These are phyloP conservation scores for Raphanus raphanistrum DNA, from an alignment of 345 rosid species.

Conservation along the genomic window DNA sequence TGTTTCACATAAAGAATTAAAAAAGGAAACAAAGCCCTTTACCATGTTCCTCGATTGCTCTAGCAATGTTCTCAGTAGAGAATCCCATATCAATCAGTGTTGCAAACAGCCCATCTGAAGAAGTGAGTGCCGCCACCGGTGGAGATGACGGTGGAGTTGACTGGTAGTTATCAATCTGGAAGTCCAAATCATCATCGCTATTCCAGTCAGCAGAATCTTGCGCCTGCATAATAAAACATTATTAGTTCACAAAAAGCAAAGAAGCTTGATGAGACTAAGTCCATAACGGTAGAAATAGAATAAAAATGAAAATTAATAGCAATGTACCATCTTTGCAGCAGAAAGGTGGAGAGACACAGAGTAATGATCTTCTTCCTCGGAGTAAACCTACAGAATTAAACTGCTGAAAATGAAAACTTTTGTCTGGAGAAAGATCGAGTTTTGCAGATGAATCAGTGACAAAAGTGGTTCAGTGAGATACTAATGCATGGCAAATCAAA, in stretches of 20 bases:
- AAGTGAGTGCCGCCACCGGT: not conserved
- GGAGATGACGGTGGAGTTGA: conserved; percentile 14
- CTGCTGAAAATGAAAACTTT: not conserved
- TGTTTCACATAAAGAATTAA: not conserved
- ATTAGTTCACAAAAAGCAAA: not conserved
- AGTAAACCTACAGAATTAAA: conserved; percentile 10
- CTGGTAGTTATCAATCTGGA: conserved; percentile 34
- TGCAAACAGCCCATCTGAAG: conserved; percentile 27
- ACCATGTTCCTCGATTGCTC: conserved; percentile 37
- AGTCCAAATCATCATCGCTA: conserved; percentile 22
- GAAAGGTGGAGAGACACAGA: not conserved
- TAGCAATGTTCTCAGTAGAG: conserved; percentile 20
- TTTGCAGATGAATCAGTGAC: not conserved
- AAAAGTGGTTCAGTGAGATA: not conserved
- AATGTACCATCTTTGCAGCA: conserved; percentile 29
- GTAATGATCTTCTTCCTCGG: not conserved
- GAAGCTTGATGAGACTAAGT: not conserved
- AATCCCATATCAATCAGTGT: conserved; percentile 32
- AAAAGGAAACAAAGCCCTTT: not conserved
- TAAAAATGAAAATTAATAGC: not conserved
- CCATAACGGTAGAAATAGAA: not conserved
- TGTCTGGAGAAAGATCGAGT: not conserved
- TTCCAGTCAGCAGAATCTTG: conserved; percentile 33
- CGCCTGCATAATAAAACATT: conserved; percentile 16
- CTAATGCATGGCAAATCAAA: conserved; percentile 1